Evolutionary conservation across 2,329 filamentous ascomycete genomes (phyloP).

Genomic region (Anthostomella pinea): DNA sequence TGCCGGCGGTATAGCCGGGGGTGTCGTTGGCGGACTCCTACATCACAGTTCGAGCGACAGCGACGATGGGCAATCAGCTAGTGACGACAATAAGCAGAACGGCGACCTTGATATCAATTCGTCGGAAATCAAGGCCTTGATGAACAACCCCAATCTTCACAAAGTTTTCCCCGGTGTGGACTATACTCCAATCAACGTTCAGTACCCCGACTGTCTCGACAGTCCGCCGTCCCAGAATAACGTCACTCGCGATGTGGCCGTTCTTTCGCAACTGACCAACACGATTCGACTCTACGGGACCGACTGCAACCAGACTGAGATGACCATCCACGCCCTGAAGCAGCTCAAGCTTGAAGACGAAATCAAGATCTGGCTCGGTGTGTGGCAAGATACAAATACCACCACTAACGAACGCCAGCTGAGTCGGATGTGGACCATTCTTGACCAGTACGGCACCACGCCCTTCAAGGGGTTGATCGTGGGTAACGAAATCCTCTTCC

Average conservation of each 20-base stretch:
- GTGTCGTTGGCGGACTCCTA: slow-evolving; percentile 50
- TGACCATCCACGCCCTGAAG: slow-evolving; percentile 81
- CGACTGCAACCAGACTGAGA: slow-evolving; percentile 95
- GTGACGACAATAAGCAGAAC: slow-evolving; percentile 58
- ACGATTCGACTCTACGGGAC: slow-evolving; percentile 87
- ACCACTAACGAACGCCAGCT: slow-evolving; percentile 85
- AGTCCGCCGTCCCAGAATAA: slow-evolving; percentile 89
- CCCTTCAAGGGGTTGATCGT: slow-evolving; percentile 82
- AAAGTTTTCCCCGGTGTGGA: slow-evolving; percentile 95
- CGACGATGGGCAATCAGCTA: slow-evolving; percentile 48
- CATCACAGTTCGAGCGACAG: slow-evolving; percentile 38
- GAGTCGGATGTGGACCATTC: slow-evolving; percentile 76
- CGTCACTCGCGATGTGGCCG: slow-evolving; percentile 84
- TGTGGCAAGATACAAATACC: slow-evolving; percentile 82
- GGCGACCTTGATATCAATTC: slow-evolving; percentile 74
- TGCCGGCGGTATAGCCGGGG: slow-evolving; percentile 70
- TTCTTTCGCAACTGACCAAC: slow-evolving; percentile 87
- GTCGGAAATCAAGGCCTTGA: slow-evolving; percentile 71
- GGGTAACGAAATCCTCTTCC: slow-evolving; percentile 76
- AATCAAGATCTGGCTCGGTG: slow-evolving; percentile 90
- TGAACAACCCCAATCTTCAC: slow-evolving; percentile 80
- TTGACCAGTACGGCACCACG: slow-evolving; percentile 63
- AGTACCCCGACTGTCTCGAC: slow-evolving; percentile 79
- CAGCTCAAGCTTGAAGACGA: slow-evolving; percentile 65
- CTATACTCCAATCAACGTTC: slow-evolving; percentile 87